These are phyloP conservation scores for Cladosporium sp. DNA, from an alignment of 2,329 filamentous ascomycete species.

Conservation along the genomic window DNA sequence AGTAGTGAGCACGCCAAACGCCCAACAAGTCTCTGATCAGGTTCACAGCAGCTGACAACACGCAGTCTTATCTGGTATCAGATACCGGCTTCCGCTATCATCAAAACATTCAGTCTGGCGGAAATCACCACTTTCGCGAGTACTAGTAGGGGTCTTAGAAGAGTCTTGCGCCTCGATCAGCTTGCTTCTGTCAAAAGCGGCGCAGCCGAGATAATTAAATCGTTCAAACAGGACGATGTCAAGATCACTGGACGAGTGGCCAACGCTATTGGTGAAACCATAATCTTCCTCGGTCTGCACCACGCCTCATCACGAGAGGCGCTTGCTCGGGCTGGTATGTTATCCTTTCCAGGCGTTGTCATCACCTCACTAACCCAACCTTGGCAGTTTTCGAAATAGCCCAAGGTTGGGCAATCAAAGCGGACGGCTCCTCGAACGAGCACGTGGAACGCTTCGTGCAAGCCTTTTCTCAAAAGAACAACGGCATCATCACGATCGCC, in stretches of 20 bases:
- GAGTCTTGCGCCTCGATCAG: conserved; percentile 2
- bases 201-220: neutral
- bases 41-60: too few species aligned
- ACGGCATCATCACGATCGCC: neutral
- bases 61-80: neutral
- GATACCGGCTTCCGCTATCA: neutral
- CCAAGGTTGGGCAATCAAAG: conserved; percentile 2
- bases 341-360: too few species aligned
- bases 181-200: neutral
- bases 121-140: neutral
- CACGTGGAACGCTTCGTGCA: neutral
- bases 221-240: neutral
- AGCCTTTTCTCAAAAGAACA: neutral
- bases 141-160: neutral
- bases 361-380: too few species aligned
- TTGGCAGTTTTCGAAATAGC: conserved; percentile 4
- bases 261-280: neutral
- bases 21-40: too few species aligned
- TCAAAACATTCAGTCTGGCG: neutral
- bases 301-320: neutral
- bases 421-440: neutral
- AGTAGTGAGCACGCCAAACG: neutral
- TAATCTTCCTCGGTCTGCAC: neutral
- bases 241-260: neutral
- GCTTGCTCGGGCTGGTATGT: neutral